A percentile compares a stretch with the other conserved stretches of the same genome.
Evolutionary conservation across 2,329 filamentous ascomycete species (phyloP).

Genomic region (Fusarium decemcellulare): DNA sequence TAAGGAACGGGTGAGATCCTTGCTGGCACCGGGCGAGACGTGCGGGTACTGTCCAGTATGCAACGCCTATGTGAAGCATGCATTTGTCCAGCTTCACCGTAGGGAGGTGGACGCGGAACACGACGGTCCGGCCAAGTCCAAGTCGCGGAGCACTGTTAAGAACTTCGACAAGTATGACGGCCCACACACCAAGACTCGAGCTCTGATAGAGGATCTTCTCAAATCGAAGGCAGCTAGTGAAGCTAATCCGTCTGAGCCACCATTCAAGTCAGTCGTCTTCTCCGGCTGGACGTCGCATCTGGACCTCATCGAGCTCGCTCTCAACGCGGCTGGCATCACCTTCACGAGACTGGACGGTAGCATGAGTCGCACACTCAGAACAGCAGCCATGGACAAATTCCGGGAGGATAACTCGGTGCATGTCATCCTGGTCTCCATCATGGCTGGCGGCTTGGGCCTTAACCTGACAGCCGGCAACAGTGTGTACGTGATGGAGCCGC

Average conservation of each 20-base stretch:
- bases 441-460: constrained; percentile 90
- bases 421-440: constrained; percentile 92
- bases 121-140: constrained; percentile 62
- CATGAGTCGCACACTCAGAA: constrained; percentile 83
- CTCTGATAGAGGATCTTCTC: constrained; percentile 82
- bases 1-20: constrained; percentile 64
- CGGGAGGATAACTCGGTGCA: constrained; percentile 78
- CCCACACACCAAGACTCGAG: constrained; percentile 92
- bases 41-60: constrained; percentile 78
- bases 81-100: constrained; percentile 78
- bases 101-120: constrained; percentile 71
- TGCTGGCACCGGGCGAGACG: constrained; percentile 54
- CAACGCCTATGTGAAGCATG: constrained; percentile 71
- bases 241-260: constrained; percentile 73
- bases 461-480: constrained; percentile 89
- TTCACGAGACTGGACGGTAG: constrained; percentile 91
- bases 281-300: constrained; percentile 97
- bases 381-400: constrained; percentile 82
- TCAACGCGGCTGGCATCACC: constrained; percentile 75
- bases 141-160: constrained; percentile 56
- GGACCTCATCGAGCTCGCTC: constrained; percentile 89
- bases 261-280: constrained; percentile 94
- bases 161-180: constrained; percentile 82
- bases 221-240: constrained; percentile 74
- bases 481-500: constrained; percentile 98